Evolutionary conservation across 306 rosid species (phyloP).

Genomic region (Prunus dulcis): DNA sequence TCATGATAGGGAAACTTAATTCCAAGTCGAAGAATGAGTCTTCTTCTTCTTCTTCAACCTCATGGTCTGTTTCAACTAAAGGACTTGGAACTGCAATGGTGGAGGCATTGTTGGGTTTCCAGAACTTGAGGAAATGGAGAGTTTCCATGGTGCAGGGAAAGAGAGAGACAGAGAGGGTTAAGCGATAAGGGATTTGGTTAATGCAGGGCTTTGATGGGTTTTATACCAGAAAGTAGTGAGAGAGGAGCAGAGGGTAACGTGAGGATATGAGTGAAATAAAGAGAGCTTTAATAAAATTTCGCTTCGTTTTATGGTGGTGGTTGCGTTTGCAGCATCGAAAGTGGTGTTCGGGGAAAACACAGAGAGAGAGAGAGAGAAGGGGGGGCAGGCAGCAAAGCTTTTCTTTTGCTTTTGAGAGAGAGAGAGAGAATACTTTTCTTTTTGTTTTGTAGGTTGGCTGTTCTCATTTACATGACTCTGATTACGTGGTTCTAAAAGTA

Average conservation of each 20-base stretch:
- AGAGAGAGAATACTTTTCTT: slow-evolving; percentile 16
- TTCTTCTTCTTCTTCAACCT: slow-evolving; percentile 40
- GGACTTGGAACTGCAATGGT: slow-evolving; percentile 33
- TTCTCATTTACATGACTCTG: not conserved
- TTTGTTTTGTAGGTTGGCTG: slow-evolving; percentile 13
- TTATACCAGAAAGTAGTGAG: slow-evolving; percentile 18
- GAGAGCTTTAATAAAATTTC: slow-evolving; percentile 26
- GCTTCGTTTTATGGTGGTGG: slow-evolving; percentile 61
- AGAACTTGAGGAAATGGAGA: slow-evolving; percentile 65
- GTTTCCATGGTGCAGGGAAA: slow-evolving; percentile 51
- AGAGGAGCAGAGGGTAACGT: slow-evolving; percentile 17
- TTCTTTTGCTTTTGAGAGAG: slow-evolving; percentile 38
- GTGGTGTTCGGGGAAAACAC: slow-evolving; percentile 30
- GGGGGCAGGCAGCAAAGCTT: slow-evolving; percentile 14
- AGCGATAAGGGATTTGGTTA: not conserved
- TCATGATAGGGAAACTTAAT: slow-evolving; percentile 36
- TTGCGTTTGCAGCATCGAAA: slow-evolving; percentile 34
- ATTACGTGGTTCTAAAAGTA: not conserved
- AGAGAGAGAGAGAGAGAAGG: not conserved
- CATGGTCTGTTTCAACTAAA: slow-evolving; percentile 35
- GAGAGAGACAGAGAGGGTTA: not conserved
- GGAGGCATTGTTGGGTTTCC: slow-evolving; percentile 45
- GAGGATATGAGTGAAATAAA: slow-evolving; percentile 30
- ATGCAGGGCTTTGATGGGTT: slow-evolving; percentile 19
- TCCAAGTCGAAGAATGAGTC: slow-evolving; percentile 94